Percentiles rank a stretch among this genome's conserved stretches.
These are phyloP conservation scores for Aristolochia fimbriata DNA, from an alignment of 164 flowering plant genomes.

Conservation along the genomic window DNA sequence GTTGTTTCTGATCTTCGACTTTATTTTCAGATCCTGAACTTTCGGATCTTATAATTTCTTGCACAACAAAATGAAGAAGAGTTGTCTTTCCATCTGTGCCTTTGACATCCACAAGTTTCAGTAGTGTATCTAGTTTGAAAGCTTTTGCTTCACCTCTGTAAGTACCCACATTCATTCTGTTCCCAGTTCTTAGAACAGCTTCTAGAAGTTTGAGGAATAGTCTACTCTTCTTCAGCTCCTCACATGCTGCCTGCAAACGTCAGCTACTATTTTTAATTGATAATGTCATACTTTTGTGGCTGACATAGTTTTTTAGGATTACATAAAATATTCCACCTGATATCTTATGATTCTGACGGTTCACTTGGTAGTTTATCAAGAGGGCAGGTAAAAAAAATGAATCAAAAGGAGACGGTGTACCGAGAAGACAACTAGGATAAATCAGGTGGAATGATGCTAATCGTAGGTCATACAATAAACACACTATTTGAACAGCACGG, in stretches of 20 bases:
- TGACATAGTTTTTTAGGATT: too few species aligned
- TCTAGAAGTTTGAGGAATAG: conserved; percentile 89
- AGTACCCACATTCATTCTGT: conserved; percentile 97
- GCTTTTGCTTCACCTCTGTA: conserved; percentile 93
- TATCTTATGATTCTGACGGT: too few species aligned
- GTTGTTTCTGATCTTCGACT: conserved; percentile 20
- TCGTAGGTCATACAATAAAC: too few species aligned
- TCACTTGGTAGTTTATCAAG: too few species aligned
- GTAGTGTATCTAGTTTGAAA: conserved; percentile 85
- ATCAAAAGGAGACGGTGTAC: too few species aligned
- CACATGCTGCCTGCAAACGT: conserved; percentile 67
- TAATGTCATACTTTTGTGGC: too few species aligned
- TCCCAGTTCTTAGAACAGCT: conserved; percentile 95
- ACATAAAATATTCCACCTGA: too few species aligned
- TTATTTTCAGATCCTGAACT: conserved; percentile 30
- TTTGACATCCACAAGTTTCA: conserved; percentile 83
- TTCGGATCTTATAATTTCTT: conserved; percentile 85
- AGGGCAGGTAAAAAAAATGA: too few species aligned
- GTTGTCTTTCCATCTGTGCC: conserved; percentile 98
- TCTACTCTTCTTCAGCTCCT: conserved; percentile 76
- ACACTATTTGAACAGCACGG: too few species aligned
- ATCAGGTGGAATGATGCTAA: too few species aligned
- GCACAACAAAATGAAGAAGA: conserved; percentile 94
- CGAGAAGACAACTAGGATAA: too few species aligned
- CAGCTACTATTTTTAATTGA: background rate